Evolutionary conservation across 1,284 basidiomycete species (phyloP).

Genomic region (Neolentinus lepideus): DNA sequence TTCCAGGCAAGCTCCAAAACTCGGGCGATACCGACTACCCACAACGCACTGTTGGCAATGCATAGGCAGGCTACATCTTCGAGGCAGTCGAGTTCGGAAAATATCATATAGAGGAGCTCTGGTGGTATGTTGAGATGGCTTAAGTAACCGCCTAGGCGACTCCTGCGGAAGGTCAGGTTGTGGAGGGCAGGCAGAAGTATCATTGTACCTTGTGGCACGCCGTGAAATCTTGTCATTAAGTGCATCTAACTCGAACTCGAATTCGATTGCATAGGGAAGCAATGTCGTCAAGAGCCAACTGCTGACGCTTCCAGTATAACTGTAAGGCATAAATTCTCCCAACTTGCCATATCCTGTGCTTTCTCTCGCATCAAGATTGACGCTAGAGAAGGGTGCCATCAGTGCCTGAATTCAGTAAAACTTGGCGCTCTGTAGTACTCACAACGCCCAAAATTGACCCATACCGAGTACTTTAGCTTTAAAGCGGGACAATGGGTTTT

Average conservation of each 20-base stretch:
- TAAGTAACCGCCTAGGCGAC: background rate
- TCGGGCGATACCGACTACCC: background rate
- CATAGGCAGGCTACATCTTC: background rate
- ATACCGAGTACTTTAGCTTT: background rate
- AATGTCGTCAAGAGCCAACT: no score
- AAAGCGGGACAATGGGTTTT: background rate
- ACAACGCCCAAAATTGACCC: background rate
- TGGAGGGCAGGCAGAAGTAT: background rate
- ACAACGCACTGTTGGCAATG: background rate
- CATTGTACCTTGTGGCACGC: background rate
- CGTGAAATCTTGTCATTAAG: no score
- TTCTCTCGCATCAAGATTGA: background rate
- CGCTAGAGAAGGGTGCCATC: background rate
- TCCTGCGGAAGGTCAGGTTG: background rate
- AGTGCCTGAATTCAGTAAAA: background rate
- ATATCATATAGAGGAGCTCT: background rate
- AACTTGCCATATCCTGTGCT: background rate
- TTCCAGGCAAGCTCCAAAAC: background rate
- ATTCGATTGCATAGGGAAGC: no score
- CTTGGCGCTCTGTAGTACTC: no score
- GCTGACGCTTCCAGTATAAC: no score
- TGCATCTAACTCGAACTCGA: no score
- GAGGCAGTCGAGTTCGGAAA: background rate
- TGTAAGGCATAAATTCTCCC: no score
- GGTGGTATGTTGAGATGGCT: background rate